Evolutionary conservation across 768 basidiomycete genomes (phyloP).

Genomic region (Lentinula sp.): DNA sequence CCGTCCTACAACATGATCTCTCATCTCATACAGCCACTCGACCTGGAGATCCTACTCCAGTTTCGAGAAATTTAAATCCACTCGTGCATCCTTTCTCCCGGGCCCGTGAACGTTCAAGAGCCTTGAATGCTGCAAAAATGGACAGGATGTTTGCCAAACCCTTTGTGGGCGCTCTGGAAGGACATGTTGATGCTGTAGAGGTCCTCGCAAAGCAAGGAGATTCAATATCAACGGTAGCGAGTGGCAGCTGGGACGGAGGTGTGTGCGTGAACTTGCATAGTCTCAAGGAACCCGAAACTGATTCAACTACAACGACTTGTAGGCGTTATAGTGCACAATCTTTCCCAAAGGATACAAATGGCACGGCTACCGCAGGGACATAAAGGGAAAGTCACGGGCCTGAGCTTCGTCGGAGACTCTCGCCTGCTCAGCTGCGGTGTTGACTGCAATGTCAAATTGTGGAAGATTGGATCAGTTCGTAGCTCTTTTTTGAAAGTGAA

Average conservation of each 20-base stretch:
- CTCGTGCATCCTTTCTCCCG: conserved; percentile 94
- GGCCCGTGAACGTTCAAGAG: conserved; percentile 88
- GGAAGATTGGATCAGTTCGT: conserved; percentile 47
- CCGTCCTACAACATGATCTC: conserved; percentile 79
- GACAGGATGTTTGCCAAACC: conserved; percentile 98
- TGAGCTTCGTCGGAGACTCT: conserved; percentile 64
- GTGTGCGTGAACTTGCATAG: conserved; percentile 22
- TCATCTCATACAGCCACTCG: conserved; percentile 66
- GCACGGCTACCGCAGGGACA: conserved; percentile 65
- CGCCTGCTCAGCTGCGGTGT: conserved; percentile 75
- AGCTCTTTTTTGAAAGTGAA: not conserved
- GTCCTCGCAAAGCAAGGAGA: conserved; percentile 68
- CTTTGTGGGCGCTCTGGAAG: conserved; percentile 84
- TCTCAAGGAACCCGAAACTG: not conserved
- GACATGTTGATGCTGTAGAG: conserved; percentile 94
- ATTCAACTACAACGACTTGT: not conserved
- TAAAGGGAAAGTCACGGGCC: conserved; percentile 79
- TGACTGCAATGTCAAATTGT: conserved; percentile 79
- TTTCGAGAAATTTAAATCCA: conserved; percentile 88
- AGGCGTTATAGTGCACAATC: conserved; percentile 86
- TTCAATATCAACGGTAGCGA: conserved; percentile 74
- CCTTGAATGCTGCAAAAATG: conserved; percentile 93
- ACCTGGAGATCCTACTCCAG: conserved; percentile 81
- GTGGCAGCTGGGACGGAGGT: conserved; percentile 97
- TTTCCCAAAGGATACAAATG: conserved; percentile 50